Percentiles rank a stretch among this genome's conserved stretches.
phyloP scores from a whole-genome alignment of 2,329 filamentous ascomycete species.

The Alternaria rosae region DNA sequence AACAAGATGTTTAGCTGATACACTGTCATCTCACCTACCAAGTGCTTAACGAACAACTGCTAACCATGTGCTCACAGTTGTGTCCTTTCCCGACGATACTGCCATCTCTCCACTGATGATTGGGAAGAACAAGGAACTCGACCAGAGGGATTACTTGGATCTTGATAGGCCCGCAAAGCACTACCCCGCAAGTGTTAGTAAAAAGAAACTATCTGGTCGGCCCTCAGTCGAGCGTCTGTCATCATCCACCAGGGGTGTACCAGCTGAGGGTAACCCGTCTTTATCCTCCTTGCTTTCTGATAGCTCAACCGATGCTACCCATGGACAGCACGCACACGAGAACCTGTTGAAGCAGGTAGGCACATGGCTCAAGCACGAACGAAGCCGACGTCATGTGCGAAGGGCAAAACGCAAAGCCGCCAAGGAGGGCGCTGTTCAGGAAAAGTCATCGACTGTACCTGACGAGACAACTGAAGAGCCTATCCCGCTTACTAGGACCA shows the following conservation, averaged over 20 bases:
- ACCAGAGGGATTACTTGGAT: constrained; percentile 52
- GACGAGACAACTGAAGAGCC: constrained; percentile 14
- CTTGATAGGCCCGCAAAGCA: constrained; percentile 50
- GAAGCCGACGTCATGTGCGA: constrained; percentile 67
- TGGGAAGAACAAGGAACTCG: constrained; percentile 54
- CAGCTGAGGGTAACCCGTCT: constrained; percentile 37
- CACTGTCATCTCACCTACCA: not conserved
- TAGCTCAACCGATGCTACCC: constrained; percentile 31
- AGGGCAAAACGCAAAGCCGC: constrained; percentile 60
- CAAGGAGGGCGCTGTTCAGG: constrained; percentile 47
- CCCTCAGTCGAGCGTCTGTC: constrained; percentile 45
- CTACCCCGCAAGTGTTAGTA: constrained; percentile 49
- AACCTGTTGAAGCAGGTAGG: constrained; percentile 74
- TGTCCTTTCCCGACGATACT: constrained; percentile 56
- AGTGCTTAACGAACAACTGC: constrained; percentile 18
- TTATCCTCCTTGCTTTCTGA: constrained; percentile 41
- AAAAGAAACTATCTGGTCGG: constrained; percentile 55
- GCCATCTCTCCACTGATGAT: constrained; percentile 56
- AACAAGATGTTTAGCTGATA: not conserved
- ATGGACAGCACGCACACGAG: constrained; percentile 41
- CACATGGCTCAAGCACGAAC: constrained; percentile 85
- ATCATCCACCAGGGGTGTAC: constrained; percentile 30
- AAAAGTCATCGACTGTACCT: constrained; percentile 4
- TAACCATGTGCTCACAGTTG: constrained; percentile 47
- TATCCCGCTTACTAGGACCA: constrained; percentile 51